Conservation (phyloP, 2,329 filamentous ascomycete genomes). For the Colletotrichum trifolii region DNA sequence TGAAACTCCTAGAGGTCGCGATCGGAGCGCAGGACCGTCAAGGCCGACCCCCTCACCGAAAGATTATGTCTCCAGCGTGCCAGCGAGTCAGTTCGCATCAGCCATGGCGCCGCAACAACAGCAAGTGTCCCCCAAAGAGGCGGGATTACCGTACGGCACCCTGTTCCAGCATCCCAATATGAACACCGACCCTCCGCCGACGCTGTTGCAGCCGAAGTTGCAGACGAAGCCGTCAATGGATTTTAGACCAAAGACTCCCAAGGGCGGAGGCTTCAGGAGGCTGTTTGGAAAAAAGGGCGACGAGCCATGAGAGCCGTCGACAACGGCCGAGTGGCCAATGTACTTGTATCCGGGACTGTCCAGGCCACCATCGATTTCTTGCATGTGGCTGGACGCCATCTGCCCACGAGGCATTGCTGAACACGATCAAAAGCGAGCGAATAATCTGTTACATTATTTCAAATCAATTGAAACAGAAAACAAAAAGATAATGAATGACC, state of each 20-base stretch:
- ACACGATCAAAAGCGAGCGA: constrained; percentile 25
- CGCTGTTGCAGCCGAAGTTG: constrained; percentile 15
- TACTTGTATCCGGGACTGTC: neutral
- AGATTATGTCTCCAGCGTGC: constrained; percentile 29
- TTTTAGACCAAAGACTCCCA: constrained; percentile 46
- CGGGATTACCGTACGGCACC: constrained; percentile 30
- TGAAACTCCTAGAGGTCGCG: constrained; percentile 19
- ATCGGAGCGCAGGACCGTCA: constrained; percentile 27
- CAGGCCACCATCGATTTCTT: constrained; percentile 1
- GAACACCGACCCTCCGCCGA: constrained; percentile 38
- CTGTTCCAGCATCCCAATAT: constrained; percentile 35
- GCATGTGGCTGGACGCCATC: neutral
- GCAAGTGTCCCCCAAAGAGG: constrained; percentile 30
- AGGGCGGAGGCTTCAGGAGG: constrained; percentile 50
- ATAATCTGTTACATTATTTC: constrained; percentile 11
- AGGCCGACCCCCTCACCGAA: constrained; percentile 20
- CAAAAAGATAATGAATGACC: constrained; percentile 3
- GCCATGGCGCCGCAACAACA: constrained; percentile 31
- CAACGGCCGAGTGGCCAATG: neutral
- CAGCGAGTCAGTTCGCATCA: constrained; percentile 31
- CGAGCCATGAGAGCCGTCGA: constrained; percentile 16
- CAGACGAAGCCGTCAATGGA: constrained; percentile 38
- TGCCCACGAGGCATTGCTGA: neutral
- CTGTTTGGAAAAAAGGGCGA: constrained; percentile 50
- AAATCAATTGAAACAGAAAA: constrained; percentile 4